These are phyloP conservation scores for Tritrichomonas foetus DNA, from an alignment of 208 protist species.

Conservation along the genomic window DNA sequence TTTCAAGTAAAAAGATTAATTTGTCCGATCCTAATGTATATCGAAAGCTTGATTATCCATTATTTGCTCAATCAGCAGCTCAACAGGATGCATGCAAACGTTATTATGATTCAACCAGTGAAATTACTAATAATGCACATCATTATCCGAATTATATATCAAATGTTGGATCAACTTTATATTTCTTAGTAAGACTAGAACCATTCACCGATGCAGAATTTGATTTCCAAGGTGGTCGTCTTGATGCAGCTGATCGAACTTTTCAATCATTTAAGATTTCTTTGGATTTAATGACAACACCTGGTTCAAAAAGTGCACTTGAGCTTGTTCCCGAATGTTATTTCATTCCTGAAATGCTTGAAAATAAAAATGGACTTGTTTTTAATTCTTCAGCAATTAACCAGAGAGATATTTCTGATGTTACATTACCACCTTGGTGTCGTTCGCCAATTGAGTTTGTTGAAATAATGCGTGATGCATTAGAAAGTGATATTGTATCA, in stretches of 20 bases:
- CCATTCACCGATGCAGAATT: not conserved
- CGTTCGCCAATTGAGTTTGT: not conserved
- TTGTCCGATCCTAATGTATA: not conserved
- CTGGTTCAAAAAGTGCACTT: not conserved
- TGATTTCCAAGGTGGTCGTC: conserved; percentile 68
- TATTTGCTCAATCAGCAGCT: not conserved
- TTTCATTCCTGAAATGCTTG: conserved; percentile 56
- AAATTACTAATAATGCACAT: not conserved
- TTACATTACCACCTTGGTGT: conserved; percentile 50
- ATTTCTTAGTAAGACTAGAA: not conserved
- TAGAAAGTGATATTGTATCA: not conserved
- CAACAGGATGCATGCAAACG: not conserved
- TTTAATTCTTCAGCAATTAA: conserved; percentile 50
- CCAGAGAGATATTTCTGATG: conserved; percentile 44
- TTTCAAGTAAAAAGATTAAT: not conserved
- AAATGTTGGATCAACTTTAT: not conserved
- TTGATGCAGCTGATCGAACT: conserved; percentile 52
- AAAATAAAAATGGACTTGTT: conserved; percentile 54
- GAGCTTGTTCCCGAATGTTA: conserved; percentile 65
- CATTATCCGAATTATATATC: not conserved
- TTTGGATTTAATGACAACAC: not conserved
- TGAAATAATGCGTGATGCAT: not conserved
- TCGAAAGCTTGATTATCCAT: not conserved
- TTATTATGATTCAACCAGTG: not conserved
- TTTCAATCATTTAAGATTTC: not conserved